Conservation (phyloP, 2,329 filamentous ascomycete species). For the Aspergillus sp. region DNA sequence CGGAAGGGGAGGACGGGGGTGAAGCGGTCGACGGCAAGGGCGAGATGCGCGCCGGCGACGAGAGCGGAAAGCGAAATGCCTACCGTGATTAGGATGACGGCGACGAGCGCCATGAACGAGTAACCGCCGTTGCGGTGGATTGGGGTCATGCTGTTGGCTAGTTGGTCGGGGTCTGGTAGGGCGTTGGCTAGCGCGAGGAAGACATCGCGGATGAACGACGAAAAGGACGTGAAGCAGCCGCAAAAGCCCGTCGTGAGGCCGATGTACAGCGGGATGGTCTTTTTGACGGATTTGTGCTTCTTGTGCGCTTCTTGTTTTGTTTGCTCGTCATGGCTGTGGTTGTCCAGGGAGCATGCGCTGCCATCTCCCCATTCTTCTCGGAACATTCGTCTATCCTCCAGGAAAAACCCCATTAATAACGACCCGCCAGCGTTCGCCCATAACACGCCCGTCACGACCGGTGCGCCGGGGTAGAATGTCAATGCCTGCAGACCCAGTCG, state of each 20-base stretch:
- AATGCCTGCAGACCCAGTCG: conserved; percentile 71
- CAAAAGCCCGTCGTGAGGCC: conserved; percentile 81
- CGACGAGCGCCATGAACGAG: conserved; percentile 72
- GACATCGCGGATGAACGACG: conserved; percentile 69
- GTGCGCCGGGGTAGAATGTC: conserved; percentile 69
- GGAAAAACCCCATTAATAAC: conserved; percentile 74
- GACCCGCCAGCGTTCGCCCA: conserved; percentile 87
- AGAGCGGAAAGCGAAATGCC: conserved; percentile 62
- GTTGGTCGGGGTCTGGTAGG: conserved; percentile 46
- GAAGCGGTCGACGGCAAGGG: conserved; percentile 50
- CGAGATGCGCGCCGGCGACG: conserved; percentile 65
- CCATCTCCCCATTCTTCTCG: conserved; percentile 53
- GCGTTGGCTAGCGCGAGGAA: conserved; percentile 75
- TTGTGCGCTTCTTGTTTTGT: conserved; percentile 28
- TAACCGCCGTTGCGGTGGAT: conserved; percentile 60
- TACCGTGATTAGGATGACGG: conserved; percentile 64
- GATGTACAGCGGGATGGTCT: conserved; percentile 80
- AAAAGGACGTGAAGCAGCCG: conserved; percentile 85
- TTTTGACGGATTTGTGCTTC: conserved; percentile 59
- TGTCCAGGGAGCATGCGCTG: background rate
- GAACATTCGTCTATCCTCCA: conserved; percentile 70
- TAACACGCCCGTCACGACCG: conserved; percentile 63
- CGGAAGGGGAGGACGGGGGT: conserved; percentile 54
- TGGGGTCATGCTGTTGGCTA: conserved; percentile 12
- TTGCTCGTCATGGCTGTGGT: conserved; percentile 19